Conservation (phyloP, 2,329 filamentous ascomycete species). For the Ascochyta clinopodiicola region DNA sequence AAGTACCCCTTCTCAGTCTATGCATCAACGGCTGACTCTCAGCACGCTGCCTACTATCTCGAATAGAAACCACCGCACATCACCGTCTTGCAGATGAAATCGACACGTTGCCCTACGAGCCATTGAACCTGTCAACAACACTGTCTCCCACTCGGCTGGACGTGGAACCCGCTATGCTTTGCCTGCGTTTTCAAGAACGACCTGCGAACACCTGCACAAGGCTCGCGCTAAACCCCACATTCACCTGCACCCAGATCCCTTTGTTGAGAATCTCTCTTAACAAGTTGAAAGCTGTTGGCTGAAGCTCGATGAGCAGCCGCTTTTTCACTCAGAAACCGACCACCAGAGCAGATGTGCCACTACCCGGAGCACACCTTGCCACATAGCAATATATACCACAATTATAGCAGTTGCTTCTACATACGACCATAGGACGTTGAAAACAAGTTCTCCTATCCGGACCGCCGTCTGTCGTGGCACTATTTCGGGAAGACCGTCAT, state of each 20-base stretch:
- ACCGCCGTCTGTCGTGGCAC: too few species aligned
- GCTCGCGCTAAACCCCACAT: slow-evolving; percentile 5
- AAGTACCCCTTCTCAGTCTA: neutral
- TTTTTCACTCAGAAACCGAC: too few species aligned
- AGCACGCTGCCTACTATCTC: neutral
- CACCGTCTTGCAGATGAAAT: neutral
- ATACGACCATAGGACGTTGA: too few species aligned
- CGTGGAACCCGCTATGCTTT: neutral
- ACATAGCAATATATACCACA: too few species aligned
- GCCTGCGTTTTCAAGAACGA: neutral
- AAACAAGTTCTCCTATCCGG: too few species aligned
- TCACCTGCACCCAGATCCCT: neutral
- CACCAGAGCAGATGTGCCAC: too few species aligned
- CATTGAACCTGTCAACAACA: neutral
- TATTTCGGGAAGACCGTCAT: too few species aligned
- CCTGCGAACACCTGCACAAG: slow-evolving; percentile 5
- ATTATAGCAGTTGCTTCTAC: too few species aligned
- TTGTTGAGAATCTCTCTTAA: too few species aligned
- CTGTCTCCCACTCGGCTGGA: neutral
- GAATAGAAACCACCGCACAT: neutral
- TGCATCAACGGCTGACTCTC: neutral
- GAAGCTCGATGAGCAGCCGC: too few species aligned
- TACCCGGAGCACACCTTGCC: too few species aligned
- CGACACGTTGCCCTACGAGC: neutral
- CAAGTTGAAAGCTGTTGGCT: too few species aligned